Evolutionary conservation across 176 grass and related monocot genomes (phyloP).

Genomic region (Carex littledalei): DNA sequence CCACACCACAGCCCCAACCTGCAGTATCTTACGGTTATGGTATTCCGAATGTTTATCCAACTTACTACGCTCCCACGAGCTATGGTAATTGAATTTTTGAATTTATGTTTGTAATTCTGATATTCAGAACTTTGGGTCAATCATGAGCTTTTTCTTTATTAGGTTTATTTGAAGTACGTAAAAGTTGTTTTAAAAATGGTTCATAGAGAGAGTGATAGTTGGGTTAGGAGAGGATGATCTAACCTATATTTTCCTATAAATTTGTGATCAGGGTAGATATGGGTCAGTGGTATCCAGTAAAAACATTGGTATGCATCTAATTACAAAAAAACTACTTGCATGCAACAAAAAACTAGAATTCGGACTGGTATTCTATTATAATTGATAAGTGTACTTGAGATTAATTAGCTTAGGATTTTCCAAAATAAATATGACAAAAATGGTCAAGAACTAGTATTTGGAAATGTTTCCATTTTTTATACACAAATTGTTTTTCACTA

Average conservation of each 20-base stretch:
- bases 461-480: background rate
- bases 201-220: background rate
- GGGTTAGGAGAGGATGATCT: background rate
- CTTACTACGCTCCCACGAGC: constrained; percentile 26
- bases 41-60: constrained; percentile 23
- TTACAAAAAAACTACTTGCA: background rate
- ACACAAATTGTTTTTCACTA: background rate
- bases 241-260: background rate
- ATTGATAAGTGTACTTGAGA: background rate
- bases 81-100: constrained; percentile 25
- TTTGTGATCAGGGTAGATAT: background rate
- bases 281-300: background rate
- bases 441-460: background rate
- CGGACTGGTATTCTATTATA: background rate
- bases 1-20: constrained; percentile 7
- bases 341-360: background rate
- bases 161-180: background rate
- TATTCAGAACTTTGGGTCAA: constrained; percentile 15
- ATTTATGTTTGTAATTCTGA: constrained; percentile 9
- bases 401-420: background rate
- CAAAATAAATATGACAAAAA: background rate
- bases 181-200: background rate
- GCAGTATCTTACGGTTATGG: constrained; percentile 17
- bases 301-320: background rate
- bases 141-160: background rate